Base-by-base conservation (phyloP, 805 yeast genomes). In the Candida sithepensis region DNA sequence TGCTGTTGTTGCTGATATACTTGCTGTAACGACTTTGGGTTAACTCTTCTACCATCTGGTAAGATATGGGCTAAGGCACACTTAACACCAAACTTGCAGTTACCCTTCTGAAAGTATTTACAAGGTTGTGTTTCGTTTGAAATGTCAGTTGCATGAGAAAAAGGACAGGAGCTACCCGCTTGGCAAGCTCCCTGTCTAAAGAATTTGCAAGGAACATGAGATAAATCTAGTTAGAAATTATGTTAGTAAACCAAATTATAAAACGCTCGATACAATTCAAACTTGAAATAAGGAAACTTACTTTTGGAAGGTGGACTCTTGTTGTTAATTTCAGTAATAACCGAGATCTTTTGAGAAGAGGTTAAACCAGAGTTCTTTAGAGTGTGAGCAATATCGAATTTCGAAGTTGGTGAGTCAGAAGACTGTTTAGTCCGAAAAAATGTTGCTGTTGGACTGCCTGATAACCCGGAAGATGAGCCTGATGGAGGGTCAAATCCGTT, bases 121-220 rank as follows among this genome's bases (percentile, higher is more conserved):
- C 99, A 92, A 6, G 91, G 88, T 39, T 76, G 71, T 41, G 74
- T 67, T 42, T 77, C 82, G 32, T 71, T 68, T n/a, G 74, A 63
- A 4, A 77, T 72, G 46, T 84, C 86, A 44, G 79, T 61, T 41
- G 85, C 75, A 64, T 92, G 99, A 30, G 94, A 83, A 63, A 92
- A 92, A 1, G 97, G 97, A 65, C 99, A 92, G 1, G 92, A 74
- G 44, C 72, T 74, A 12, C 98, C 98, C 1, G 98, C 98, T 66
- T 91, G 97, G 66, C 99, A 92, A 16, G 87, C 81, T 1, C 98
- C 97, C 65, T 91, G 97, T 48, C 80, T 75, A 66, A 75, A 92
- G 71, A 92, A 92, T 70, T 92, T 92, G 67, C 99, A 92, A 2
- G 99, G 99, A 26, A 92, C 98, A 66, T 92, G 99, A 41, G 95